phyloP scores from a whole-genome alignment of 257 asterid genomes.

The Marsdenia floribunda region DNA sequence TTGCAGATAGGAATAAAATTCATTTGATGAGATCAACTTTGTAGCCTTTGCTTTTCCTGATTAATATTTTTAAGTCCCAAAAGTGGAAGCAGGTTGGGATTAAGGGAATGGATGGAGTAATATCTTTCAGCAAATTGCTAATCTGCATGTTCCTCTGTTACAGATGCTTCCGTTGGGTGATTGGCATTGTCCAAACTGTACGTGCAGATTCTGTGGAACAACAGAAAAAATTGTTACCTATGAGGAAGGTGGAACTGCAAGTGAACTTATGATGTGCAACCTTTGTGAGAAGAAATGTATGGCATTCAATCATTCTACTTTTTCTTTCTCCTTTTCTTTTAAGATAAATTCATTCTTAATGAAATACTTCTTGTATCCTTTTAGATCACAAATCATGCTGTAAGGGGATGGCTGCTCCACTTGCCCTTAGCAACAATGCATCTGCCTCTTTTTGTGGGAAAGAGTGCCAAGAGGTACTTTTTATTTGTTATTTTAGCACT shows the following conservation, averaged over 20 bases:
- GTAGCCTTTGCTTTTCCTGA: background rate
- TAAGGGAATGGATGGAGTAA: background rate
- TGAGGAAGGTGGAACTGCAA: conserved; percentile 29
- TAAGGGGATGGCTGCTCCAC: conserved; percentile 31
- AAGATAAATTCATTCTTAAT: conserved; percentile 1
- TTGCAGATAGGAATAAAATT: background rate
- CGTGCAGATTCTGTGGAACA: conserved; percentile 73
- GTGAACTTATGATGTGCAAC: conserved; percentile 52
- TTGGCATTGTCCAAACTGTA: conserved; percentile 94
- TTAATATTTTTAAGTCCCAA: background rate
- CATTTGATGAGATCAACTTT: background rate
- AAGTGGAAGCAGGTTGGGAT: background rate
- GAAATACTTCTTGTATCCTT: conserved; percentile 20
- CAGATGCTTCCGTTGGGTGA: conserved; percentile 85
- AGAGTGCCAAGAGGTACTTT: conserved; percentile 82
- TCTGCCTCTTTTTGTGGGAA: conserved; percentile 54
- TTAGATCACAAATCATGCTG: conserved; percentile 76
- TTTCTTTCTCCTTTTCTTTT: background rate
- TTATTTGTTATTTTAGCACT: conserved; percentile 7
- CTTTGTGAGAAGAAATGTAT: conserved; percentile 81
- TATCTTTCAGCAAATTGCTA: background rate
- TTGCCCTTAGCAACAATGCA: conserved; percentile 38
- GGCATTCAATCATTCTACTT: conserved; percentile 10
- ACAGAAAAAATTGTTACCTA: conserved; percentile 29
- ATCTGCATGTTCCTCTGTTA: conserved; percentile 18